phyloP scores from a whole-genome alignment of 2,329 filamentous ascomycete genomes.

The Paracamarosporium sp. region DNA sequence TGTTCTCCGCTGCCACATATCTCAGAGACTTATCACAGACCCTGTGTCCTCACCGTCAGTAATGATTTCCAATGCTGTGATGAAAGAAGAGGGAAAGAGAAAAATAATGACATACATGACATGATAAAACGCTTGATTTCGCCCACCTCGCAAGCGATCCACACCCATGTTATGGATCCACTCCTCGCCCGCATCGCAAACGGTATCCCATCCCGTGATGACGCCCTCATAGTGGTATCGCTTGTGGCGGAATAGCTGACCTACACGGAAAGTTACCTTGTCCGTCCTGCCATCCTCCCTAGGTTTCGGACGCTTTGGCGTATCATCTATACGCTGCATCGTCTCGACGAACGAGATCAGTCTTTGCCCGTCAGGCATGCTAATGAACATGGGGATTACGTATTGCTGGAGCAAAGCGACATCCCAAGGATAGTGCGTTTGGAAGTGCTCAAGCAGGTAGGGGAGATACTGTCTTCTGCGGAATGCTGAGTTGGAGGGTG shows the following conservation, averaged over 20 bases:
- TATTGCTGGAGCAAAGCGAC: conserved; percentile 73
- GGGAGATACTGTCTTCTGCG: conserved; percentile 65
- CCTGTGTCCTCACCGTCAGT: conserved; percentile 44
- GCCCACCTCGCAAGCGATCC: conserved; percentile 63
- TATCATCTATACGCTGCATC: conserved; percentile 63
- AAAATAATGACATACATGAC: conserved; percentile 78
- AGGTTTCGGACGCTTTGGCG: conserved; percentile 50
- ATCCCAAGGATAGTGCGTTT: conserved; percentile 73
- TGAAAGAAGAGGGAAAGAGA: background rate
- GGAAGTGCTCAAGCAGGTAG: conserved; percentile 69
- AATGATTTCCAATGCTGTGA: conserved; percentile 2
- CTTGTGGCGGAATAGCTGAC: conserved; percentile 83
- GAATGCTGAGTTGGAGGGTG: conserved; percentile 28
- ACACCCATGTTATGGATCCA: conserved; percentile 71
- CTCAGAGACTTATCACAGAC: conserved; percentile 72
- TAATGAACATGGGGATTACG: conserved; percentile 66
- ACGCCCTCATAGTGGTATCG: conserved; percentile 81
- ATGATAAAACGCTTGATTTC: conserved; percentile 80
- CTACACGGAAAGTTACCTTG: conserved; percentile 58
- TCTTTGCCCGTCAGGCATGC: conserved; percentile 60
- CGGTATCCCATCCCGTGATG: conserved; percentile 84
- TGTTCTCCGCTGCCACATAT: conserved; percentile 83
- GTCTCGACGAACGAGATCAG: conserved; percentile 62
- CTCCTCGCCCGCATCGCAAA: conserved; percentile 64
- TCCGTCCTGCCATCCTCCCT: conserved; percentile 3